phyloP scores from a whole-genome alignment of 148 eudicot genomes.

The Silene uniflora region DNA sequence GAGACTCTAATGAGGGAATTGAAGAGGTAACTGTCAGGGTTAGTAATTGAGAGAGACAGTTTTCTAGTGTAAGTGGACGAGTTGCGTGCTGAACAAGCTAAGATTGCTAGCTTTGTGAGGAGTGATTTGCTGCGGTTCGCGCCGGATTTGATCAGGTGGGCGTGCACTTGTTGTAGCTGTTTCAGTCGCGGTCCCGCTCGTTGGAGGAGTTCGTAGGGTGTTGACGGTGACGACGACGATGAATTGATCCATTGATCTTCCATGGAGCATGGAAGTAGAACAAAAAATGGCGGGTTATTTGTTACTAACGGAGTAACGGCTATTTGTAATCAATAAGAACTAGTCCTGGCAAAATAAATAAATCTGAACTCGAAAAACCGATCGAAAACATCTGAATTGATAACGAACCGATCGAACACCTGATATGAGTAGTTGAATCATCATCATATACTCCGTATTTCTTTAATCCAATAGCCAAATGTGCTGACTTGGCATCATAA shows the following conservation, averaged over 20 bases:
- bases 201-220: slow-evolving; percentile 36
- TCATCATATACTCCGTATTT: too few species aligned
- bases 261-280: slow-evolving; percentile 15
- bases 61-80: slow-evolving; percentile 40
- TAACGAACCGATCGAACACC: too few species aligned
- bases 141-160: slow-evolving; percentile 43
- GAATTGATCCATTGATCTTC: neutral
- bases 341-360: too few species aligned
- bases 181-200: slow-evolving; percentile 45
- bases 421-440: too few species aligned
- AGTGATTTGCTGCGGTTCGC: slow-evolving; percentile 28
- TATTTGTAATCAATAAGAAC: too few species aligned
- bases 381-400: too few species aligned
- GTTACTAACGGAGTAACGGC: too few species aligned
- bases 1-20: slow-evolving; percentile 47
- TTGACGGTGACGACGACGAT: slow-evolving; percentile 8
- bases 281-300: neutral
- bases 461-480: too few species aligned
- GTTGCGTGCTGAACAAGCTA: slow-evolving; percentile 32
- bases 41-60: slow-evolving; percentile 36
- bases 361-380: too few species aligned
- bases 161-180: slow-evolving; percentile 51
- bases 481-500: too few species aligned
- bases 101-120: slow-evolving; percentile 46
- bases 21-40: slow-evolving; percentile 57